phyloP scores from a whole-genome alignment of 1,139 yeast species.

The Sugiyamaella xylanicola region DNA sequence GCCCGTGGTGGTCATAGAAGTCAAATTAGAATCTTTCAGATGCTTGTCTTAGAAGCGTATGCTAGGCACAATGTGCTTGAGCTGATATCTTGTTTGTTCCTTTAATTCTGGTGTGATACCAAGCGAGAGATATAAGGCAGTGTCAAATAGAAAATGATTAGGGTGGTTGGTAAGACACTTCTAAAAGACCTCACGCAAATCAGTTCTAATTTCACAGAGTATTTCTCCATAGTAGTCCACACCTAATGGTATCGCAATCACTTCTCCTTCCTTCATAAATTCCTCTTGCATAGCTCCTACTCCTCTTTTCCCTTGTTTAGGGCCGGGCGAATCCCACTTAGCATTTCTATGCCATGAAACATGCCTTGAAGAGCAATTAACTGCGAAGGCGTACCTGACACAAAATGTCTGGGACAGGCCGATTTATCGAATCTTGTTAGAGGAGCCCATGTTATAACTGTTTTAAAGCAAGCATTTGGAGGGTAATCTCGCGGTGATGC shows the following conservation, averaged over 20 bases:
- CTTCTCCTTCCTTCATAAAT: too few relatives aligned
- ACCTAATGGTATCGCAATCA: too few relatives aligned
- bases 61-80: neutral
- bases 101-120: too few relatives aligned
- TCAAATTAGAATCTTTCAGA: neutral
- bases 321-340: neutral
- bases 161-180: too few relatives aligned
- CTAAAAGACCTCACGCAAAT: too few relatives aligned
- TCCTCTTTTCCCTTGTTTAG: too few relatives aligned
- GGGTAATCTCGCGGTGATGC: neutral
- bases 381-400: conserved; percentile 3
- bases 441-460: neutral
- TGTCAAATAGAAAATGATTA: too few relatives aligned
- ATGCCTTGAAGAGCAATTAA: conserved; percentile 5
- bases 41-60: conserved; percentile 1
- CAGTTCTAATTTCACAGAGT: too few relatives aligned
- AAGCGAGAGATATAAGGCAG: too few relatives aligned
- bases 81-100: neutral
- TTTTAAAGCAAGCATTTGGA: neutral
- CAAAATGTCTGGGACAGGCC: conserved; percentile 12
- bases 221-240: too few relatives aligned
- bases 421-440: conserved; percentile 3
- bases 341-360: conserved; percentile 1
- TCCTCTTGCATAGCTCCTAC: too few relatives aligned
- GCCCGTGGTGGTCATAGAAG: neutral